Base-by-base conservation (phyloP, 1,139 yeast genomes). In the Scheffersomyces stambukii region DNA sequence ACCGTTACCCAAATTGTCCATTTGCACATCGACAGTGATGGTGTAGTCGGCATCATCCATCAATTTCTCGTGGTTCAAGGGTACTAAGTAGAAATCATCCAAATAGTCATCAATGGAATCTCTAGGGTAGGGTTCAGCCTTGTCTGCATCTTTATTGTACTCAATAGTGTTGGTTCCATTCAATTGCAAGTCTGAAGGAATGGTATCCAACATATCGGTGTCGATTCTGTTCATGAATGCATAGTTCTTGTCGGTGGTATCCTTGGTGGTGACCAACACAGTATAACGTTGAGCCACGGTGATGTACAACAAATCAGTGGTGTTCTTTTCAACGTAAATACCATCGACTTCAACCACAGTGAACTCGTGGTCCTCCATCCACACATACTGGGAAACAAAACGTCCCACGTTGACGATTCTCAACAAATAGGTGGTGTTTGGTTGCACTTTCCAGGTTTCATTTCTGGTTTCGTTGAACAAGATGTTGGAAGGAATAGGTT, bases 321-420 rank as follows among this genome's bases (percentile, higher is more conserved):
- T 60, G 33, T 65, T 63, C 9, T 81, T 81, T 38, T 77, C 64
- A 12, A 78, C 79, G 35, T 69, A 72, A 16, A 77, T 66, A 37
- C 93, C 93, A 54, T 82, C 93, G 14, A 79, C 75, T 50, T 81
- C 91, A 29, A 82, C 83, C 30, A 82, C 65, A 16, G 72, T 71
- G 38, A 82, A 58, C 11, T 70, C 75, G 49, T 81, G 89, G 43
- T 73, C 86, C 46, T 81, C 86, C 39, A 81, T 60, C 42, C 70
- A 72, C 21, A 82, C 42, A 42, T 76, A 81, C 46, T 81, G 91
- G 4, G 88, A 77, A 3, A 79, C 82, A 60, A 81, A 81, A 36
- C 78, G 61, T 29, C 91, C 93, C 41, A 75, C 58, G 46, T 82
- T 82, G 37, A 72, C 67, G 34, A 82, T 64, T 42, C 88, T 64